A percentile compares a stretch with the other conserved stretches of the same genome.
These are phyloP conservation scores for Amylostereum areolatum DNA, from an alignment of 1,284 basidiomycete species.

Conservation along the genomic window DNA sequence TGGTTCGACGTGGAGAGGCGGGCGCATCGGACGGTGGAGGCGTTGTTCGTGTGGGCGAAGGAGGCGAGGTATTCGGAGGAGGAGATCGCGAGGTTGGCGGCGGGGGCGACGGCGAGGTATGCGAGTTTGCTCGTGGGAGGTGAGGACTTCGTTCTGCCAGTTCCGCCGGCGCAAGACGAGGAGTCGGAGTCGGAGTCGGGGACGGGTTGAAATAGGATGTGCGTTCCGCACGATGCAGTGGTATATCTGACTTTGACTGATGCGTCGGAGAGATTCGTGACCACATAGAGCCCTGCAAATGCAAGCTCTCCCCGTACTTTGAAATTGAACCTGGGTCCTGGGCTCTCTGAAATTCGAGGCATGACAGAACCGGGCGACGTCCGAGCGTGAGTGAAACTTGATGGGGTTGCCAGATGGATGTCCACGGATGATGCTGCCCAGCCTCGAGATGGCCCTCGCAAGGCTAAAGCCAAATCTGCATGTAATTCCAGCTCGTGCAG, in stretches of 20 bases:
- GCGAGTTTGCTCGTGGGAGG: neutral
- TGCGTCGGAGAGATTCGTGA: neutral
- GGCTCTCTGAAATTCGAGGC: neutral
- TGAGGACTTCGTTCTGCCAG: neutral
- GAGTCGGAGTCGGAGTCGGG: neutral
- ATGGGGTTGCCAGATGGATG: neutral
- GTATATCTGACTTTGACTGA: neutral
- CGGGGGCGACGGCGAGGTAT: neutral
- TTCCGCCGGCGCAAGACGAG: neutral
- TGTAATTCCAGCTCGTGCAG: too few species aligned
- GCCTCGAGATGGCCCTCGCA: too few species aligned
- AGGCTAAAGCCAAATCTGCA: too few species aligned
- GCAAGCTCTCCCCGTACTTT: neutral
- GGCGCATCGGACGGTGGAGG: neutral
- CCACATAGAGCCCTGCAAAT: neutral
- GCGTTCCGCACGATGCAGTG: neutral
- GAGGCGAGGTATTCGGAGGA: neutral
- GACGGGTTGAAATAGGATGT: too few species aligned
- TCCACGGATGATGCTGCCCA: too few species aligned
- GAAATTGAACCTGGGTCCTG: neutral
- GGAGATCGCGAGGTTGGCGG: neutral
- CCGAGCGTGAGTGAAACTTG: neutral
- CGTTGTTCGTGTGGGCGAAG: neutral
- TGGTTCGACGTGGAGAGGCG: conserved; percentile 7
- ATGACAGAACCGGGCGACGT: neutral